Percentiles rank a stretch among this genome's conserved stretches.
Conservation (phyloP, 352 stramenopile genomes). For the Phytophthora sojae region DNA sequence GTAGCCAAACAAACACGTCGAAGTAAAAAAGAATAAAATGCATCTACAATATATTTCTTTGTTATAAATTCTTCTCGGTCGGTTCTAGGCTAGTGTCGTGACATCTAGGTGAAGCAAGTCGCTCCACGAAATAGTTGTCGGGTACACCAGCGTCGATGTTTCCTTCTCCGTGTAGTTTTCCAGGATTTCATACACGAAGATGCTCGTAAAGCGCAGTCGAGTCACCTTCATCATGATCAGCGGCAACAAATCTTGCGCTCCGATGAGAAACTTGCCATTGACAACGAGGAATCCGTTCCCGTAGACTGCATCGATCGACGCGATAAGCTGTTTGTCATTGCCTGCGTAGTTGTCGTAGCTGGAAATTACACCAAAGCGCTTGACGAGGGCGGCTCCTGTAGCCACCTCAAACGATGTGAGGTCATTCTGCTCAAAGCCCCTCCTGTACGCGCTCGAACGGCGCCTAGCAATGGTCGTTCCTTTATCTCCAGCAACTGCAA, state of each 20-base stretch:
- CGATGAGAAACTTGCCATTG: conserved; percentile 46
- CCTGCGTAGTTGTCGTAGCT: conserved; percentile 37
- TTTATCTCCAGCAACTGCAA: background rate
- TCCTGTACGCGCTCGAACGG: conserved; percentile 15
- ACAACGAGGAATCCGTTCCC: conserved; percentile 47
- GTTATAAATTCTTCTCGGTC: background rate
- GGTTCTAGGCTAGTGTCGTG: conserved; percentile 19
- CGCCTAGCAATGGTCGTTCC: background rate
- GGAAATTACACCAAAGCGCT: conserved; percentile 29
- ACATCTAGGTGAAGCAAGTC: conserved; percentile 33
- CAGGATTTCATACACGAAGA: conserved; percentile 40
- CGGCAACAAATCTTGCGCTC: conserved; percentile 36
- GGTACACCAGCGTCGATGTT: conserved; percentile 41
- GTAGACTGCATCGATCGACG: conserved; percentile 48
- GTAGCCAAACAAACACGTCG: too few relatives aligned
- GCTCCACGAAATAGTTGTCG: conserved; percentile 36
- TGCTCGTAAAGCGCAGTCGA: conserved; percentile 39
- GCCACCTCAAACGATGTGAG: conserved; percentile 35
- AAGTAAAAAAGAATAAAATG: too few relatives aligned
- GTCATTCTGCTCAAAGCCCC: conserved; percentile 4
- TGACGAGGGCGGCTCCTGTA: conserved; percentile 31
- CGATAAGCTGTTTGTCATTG: conserved; percentile 24
- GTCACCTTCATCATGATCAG: conserved; percentile 51
- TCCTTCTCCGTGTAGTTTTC: conserved; percentile 23
- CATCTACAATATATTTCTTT: too few relatives aligned